Percentiles rank a stretch among this genome's conserved stretches.
Conservation (phyloP, 1,284 basidiomycete genomes). For the Boletellus deceptivus region DNA sequence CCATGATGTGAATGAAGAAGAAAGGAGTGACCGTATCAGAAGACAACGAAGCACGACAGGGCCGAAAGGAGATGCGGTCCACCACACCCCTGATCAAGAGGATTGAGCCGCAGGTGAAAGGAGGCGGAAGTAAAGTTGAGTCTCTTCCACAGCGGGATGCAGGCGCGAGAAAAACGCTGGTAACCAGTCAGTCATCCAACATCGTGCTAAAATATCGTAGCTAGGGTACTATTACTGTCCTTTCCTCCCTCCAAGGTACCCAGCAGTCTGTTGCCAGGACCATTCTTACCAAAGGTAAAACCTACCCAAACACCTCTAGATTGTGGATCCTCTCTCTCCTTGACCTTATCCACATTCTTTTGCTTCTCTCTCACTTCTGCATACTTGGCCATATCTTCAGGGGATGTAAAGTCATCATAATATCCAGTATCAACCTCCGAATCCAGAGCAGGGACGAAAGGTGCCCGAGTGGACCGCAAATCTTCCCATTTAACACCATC, state of each 20-base stretch:
- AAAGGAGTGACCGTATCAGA: too few species aligned
- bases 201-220: conserved; percentile 61
- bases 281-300: conserved; percentile 95
- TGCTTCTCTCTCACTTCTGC: conserved; percentile 98
- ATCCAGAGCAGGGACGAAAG: conserved; percentile 95
- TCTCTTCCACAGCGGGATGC: too few species aligned
- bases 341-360: conserved; percentile 87
- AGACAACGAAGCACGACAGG: too few species aligned
- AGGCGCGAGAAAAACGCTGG: too few species aligned
- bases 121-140: too few species aligned
- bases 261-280: conserved; percentile 48
- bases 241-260: conserved; percentile 37
- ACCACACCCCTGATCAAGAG: too few species aligned
- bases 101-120: too few species aligned
- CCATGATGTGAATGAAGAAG: too few species aligned
- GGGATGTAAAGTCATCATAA: conserved; percentile 94
- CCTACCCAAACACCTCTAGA: conserved; percentile 91
- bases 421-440: conserved; percentile 96
- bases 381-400: conserved; percentile 98
- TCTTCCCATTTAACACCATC: conserved; percentile 70
- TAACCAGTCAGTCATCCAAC: not conserved
- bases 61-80: too few species aligned
- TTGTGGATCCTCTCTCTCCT: conserved; percentile 79
- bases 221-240: conserved; percentile 51
- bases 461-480: conserved; percentile 78